Conservation (phyloP, 2,329 filamentous ascomycete genomes). For the Orbilia javanica region DNA sequence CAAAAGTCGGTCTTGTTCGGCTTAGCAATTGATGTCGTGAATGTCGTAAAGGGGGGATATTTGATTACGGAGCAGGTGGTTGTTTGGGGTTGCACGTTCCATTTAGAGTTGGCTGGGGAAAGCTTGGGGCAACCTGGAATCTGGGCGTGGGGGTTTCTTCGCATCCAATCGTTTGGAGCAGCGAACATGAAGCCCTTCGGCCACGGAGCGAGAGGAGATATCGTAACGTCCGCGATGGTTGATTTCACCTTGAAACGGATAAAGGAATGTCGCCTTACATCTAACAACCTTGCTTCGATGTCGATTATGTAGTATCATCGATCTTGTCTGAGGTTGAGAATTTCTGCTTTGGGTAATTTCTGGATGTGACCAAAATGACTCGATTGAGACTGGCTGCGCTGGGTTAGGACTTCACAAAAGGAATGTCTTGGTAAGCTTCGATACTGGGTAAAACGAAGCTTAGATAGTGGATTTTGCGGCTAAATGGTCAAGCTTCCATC, state of each 20-base stretch:
- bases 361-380: not conserved
- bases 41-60: conserved; percentile 24
- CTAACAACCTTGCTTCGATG: conserved; percentile 10
- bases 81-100: conserved; percentile 59
- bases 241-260: conserved; percentile 31
- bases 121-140: conserved; percentile 39
- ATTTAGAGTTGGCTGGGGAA: conserved; percentile 58
- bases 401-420: conserved; percentile 4
- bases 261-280: conserved; percentile 44
- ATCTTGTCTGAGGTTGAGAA: conserved; percentile 23
- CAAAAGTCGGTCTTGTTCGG: conserved; percentile 36
- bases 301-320: too few relatives aligned
- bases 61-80: conserved; percentile 48
- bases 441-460: conserved; percentile 6
- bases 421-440: conserved; percentile 35
- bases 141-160: conserved; percentile 52
- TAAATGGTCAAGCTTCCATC: conserved; percentile 26
- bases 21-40: conserved; percentile 25
- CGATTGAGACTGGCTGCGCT: conserved; percentile 16
- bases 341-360: conserved; percentile 29
- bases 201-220: conserved; percentile 57
- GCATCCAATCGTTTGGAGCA: not conserved
- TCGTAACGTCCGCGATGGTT: conserved; percentile 48
- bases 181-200: conserved; percentile 42
- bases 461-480: conserved; percentile 7